Conservation (phyloP, 2,329 filamentous ascomycete genomes). For the Exophiala spinifera region DNA sequence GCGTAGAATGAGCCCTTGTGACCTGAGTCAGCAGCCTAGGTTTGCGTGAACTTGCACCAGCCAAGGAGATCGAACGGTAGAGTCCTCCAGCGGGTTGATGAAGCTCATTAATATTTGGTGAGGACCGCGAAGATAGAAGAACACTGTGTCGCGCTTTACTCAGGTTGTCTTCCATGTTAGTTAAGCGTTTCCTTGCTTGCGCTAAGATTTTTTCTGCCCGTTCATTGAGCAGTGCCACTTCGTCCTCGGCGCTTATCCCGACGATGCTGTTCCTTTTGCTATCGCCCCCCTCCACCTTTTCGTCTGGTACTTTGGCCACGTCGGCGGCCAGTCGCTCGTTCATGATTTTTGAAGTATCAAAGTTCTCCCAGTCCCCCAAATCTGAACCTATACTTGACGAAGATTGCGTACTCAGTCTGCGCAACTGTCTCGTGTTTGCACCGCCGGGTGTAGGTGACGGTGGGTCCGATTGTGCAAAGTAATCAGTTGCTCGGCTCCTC, state of each 20-base stretch:
- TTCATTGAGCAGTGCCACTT: constrained; percentile 72
- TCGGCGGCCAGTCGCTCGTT: constrained; percentile 27
- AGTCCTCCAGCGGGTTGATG: constrained; percentile 42
- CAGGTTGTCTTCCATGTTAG: constrained; percentile 90
- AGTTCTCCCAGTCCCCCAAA: constrained; percentile 30
- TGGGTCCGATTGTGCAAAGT: constrained; percentile 8
- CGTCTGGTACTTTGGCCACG: constrained; percentile 27
- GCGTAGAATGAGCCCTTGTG: constrained; percentile 35
- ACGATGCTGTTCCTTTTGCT: constrained; percentile 35
- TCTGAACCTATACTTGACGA: constrained; percentile 33
- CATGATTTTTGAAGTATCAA: constrained; percentile 28
- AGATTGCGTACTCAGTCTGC: constrained; percentile 51
- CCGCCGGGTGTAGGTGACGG: constrained; percentile 15
- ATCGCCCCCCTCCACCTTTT: constrained; percentile 32
- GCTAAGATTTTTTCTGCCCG: constrained; percentile 87
- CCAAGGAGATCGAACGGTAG: constrained; percentile 41
- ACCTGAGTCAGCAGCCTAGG: constrained; percentile 24
- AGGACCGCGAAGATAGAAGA: constrained; percentile 50
- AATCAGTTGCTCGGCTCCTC: constrained; percentile 12
- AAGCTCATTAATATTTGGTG: constrained; percentile 44
- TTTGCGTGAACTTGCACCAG: constrained; percentile 24
- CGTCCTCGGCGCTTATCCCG: constrained; percentile 54
- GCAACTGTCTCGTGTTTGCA: neutral
- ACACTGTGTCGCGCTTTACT: constrained; percentile 71
- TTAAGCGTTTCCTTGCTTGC: constrained; percentile 85